phyloP scores from a whole-genome alignment of 495 filamentous ascomycete genomes.

The Penicillium herquei region DNA sequence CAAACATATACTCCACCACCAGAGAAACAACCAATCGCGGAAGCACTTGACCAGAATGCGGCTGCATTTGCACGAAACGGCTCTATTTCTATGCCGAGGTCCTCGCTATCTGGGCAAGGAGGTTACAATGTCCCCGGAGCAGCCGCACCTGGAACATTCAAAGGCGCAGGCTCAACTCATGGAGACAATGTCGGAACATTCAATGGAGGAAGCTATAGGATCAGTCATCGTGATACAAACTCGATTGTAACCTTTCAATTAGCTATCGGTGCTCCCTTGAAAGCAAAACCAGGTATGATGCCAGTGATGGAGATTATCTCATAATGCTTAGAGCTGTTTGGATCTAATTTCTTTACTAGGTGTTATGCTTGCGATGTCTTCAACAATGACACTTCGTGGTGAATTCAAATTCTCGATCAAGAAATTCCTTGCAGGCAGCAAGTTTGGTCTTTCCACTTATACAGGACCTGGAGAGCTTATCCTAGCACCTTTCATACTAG shows the following conservation, averaged over 20 bases:
- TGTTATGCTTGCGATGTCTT: constrained; percentile 93
- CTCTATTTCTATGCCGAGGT: constrained; percentile 6
- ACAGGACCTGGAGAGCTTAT: constrained; percentile 92
- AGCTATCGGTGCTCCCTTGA: constrained; percentile 82
- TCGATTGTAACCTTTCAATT: constrained; percentile 86
- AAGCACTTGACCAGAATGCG: constrained; percentile 3
- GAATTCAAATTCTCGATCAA: constrained; percentile 77
- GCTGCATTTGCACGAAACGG: constrained; percentile 6
- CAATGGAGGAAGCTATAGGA: constrained; percentile 90
- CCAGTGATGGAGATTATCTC: too few relatives aligned
- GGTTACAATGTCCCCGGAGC: constrained; percentile 35
- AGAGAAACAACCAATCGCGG: neutral
- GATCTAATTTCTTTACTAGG: constrained; percentile 39
- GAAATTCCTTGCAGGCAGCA: constrained; percentile 78
- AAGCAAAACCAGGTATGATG: constrained; percentile 70
- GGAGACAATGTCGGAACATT: constrained; percentile 88
- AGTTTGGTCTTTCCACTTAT: constrained; percentile 76
- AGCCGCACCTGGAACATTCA: constrained; percentile 55
- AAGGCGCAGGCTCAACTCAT: constrained; percentile 53
- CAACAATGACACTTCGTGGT: constrained; percentile 79
- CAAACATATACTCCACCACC: neutral
- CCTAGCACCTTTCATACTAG: constrained; percentile 73
- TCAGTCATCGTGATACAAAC: constrained; percentile 91
- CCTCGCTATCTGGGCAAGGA: constrained; percentile 18
- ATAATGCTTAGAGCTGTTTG: neutral